These are phyloP conservation scores for Fusarium fujikuroi DNA, from an alignment of 2,329 filamentous ascomycete genomes.

Conservation along the genomic window DNA sequence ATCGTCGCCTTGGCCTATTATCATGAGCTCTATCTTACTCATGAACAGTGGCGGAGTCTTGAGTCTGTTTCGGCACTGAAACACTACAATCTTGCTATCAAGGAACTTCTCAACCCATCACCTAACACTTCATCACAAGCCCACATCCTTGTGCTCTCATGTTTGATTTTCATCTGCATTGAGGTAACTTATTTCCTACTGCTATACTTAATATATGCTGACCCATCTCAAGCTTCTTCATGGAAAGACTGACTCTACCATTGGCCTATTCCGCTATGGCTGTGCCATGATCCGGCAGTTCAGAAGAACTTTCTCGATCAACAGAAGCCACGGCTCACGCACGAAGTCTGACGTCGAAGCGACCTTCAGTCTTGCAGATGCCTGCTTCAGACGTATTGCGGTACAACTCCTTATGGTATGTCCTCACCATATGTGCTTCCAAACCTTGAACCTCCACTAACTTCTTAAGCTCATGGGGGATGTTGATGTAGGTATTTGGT, in stretches of 20 bases:
- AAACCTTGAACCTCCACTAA: fast-evolving
- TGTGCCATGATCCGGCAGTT: slow-evolving; percentile 29
- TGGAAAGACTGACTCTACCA: slow-evolving; percentile 22
- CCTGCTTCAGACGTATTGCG: slow-evolving; percentile 14
- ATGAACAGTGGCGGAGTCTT: background rate
- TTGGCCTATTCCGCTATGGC: slow-evolving; percentile 26
- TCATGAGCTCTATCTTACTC: slow-evolving; percentile 7
- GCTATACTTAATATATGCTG: background rate
- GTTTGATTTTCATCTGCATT: slow-evolving; percentile 31
- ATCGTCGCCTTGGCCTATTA: slow-evolving; percentile 15
- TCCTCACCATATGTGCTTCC: fast-evolving
- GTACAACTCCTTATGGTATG: slow-evolving; percentile 19
- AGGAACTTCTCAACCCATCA: background rate
- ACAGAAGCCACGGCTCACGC: fast-evolving
- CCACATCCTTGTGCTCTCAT: slow-evolving; percentile 16
- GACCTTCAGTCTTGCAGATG: background rate
- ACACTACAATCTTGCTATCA: slow-evolving; percentile 28
- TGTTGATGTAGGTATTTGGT: background rate
- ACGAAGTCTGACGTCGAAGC: background rate
- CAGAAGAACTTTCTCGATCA: background rate
- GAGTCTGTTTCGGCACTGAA: slow-evolving; percentile 6
- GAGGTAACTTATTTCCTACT: background rate
- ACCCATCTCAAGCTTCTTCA: slow-evolving; percentile 5
- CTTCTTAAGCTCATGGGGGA: slow-evolving; percentile 9
- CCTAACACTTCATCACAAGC: background rate